Evolutionary conservation across 2,329 filamentous ascomycete species (phyloP).

Genomic region (Salinomyces thailandicus): DNA sequence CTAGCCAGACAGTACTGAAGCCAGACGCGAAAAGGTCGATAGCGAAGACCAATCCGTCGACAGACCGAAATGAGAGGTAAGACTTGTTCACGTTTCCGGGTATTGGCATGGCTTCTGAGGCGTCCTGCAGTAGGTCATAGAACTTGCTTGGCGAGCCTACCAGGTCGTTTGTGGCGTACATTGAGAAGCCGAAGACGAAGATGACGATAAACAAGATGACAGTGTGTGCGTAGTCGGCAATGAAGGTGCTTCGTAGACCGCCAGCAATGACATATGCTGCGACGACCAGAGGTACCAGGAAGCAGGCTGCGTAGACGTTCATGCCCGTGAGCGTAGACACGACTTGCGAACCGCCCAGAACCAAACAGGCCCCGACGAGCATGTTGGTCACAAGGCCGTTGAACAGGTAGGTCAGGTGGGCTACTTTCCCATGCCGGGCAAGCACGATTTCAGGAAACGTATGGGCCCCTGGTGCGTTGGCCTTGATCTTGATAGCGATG

Average conservation of each 20-base stretch:
- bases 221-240: slow-evolving; percentile 31
- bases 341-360: slow-evolving; percentile 36
- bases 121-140: slow-evolving; percentile 32
- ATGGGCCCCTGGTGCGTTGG: slow-evolving; percentile 31
- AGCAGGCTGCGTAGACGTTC: slow-evolving; percentile 37
- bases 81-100: slow-evolving; percentile 31
- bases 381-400: slow-evolving; percentile 36
- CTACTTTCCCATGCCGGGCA: slow-evolving; percentile 25
- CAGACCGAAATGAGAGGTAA: slow-evolving; percentile 32
- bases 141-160: slow-evolving; percentile 31
- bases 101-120: slow-evolving; percentile 28
- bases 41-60: slow-evolving; percentile 35
- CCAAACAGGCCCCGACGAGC: slow-evolving; percentile 33
- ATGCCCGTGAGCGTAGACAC: slow-evolving; percentile 35
- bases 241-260: slow-evolving; percentile 34
- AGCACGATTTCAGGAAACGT: slow-evolving; percentile 33
- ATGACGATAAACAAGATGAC: slow-evolving; percentile 35
- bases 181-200: slow-evolving; percentile 35
- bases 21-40: slow-evolving; percentile 22
- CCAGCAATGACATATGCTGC: slow-evolving; percentile 28
- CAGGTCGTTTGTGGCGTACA: slow-evolving; percentile 30
- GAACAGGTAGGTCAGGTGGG: slow-evolving; percentile 24
- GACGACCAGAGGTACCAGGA: slow-evolving; percentile 34
- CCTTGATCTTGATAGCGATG: slow-evolving; percentile 35
- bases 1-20: slow-evolving; percentile 29